Base-by-base conservation (phyloP, 352 stramenopile species). In the Phytophthora megakarya region DNA sequence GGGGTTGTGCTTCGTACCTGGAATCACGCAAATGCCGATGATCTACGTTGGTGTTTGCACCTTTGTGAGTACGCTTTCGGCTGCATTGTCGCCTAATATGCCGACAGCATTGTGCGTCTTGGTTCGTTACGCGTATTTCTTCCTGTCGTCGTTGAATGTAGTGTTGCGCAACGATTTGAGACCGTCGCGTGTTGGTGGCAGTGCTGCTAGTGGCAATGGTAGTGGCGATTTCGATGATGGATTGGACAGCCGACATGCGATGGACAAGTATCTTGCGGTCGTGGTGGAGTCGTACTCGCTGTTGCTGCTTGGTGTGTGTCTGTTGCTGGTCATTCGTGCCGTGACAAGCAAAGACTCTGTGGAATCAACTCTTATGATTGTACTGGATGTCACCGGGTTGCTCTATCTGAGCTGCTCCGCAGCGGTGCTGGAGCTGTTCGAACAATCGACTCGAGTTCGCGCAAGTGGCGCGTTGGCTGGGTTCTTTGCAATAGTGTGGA, bases 311-410 rank as follows among this genome's bases (percentile, higher is more conserved):
- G 67, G 52, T 26, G 70, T 75, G 11, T 63, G 67, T 25, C 42
- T 90, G 37, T 55, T 88, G 40, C 49, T 90, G 21, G 73, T 88
- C 38, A 60, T 51, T 1, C 75, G 78, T 4, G 75, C 80, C 3
- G 28, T 90, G 16, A 81, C 75, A 2, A 86, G 81, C 44, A 86
- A 90, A 56, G 81, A 90, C 28, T 51, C 77, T 0, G 83, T 88
- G 68, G 81, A 90, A 61, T 88, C 76, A 16, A 56, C 74, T 0
- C 75, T 87, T 10, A 78, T 84, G 66, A 75, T 75, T 39, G 67
- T 87, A 10, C 58, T 90, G 11, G 81, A 90, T 56, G 52, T 88
- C 32, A 47, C 68, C 5, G 76, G 78, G 0, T 50, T 90, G 16
- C 42, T 90, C 12, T 88, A 88, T 40, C 28, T 87, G 10, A 75